A percentile compares a stretch with the other conserved stretches of the same genome.
Conservation (phyloP, 441 rosid genomes). For the Isatis lusitanica region DNA sequence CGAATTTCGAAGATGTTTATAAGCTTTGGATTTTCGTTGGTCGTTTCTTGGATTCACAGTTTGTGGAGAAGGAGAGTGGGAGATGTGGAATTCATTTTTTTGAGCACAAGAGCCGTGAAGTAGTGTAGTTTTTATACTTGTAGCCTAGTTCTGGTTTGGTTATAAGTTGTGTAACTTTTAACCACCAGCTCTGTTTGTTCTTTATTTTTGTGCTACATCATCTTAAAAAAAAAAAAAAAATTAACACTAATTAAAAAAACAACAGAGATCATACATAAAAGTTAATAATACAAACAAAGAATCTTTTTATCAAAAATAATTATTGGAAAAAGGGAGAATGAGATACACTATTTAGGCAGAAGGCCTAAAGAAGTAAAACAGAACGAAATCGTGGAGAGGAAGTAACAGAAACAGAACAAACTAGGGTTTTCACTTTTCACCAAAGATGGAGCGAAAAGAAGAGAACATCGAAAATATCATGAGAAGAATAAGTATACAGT, state of each 20-base stretch:
- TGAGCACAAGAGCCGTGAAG: constrained; percentile 26
- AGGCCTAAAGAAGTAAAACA: too few species aligned
- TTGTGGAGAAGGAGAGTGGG: constrained; percentile 83
- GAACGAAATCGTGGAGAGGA: too few species aligned
- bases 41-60: constrained; percentile 84
- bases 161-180: not conserved
- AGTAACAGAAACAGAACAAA: too few species aligned
- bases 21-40: constrained; percentile 84
- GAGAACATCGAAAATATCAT: too few species aligned
- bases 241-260: too few species aligned
- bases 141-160: not conserved
- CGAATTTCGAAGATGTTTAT: constrained; percentile 76
- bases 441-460: too few species aligned
- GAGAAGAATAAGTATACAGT: too few species aligned
- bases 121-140: constrained; percentile 28
- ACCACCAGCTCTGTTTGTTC: not conserved
- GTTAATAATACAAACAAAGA: too few species aligned
- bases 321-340: too few species aligned
- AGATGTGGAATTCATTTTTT: constrained; percentile 30
- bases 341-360: too few species aligned
- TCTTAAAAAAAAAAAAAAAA: not conserved
- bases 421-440: too few species aligned
- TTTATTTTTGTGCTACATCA: not conserved
- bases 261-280: not conserved
- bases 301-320: too few species aligned